These are phyloP conservation scores for Colletotrichum gigasporum DNA, from an alignment of 2,329 filamentous ascomycete species.

Conservation along the genomic window DNA sequence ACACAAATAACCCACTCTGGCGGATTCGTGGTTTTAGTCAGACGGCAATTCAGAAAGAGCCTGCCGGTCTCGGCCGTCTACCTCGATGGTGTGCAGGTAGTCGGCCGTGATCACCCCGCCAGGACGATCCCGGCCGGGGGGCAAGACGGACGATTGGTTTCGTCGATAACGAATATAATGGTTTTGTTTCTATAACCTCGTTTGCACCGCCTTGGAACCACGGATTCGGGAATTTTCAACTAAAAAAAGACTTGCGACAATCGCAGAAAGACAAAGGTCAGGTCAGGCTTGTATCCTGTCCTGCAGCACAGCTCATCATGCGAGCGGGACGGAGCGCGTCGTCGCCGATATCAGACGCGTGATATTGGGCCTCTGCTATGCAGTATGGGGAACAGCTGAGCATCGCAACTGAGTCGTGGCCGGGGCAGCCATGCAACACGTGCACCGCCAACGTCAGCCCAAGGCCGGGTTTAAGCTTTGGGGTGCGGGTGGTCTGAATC, in stretches of 20 bases:
- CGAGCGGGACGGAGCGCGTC: constrained; percentile 3
- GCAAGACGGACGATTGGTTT: background rate
- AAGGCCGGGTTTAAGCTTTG: background rate
- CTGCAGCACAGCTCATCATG: background rate
- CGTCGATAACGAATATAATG: background rate
- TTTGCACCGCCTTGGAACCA: background rate
- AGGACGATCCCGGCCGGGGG: background rate
- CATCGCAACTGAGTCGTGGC: background rate
- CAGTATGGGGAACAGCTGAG: too few relatives aligned
- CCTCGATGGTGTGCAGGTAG: background rate
- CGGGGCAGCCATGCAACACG: background rate
- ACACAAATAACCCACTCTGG: background rate
- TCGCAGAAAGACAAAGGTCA: background rate
- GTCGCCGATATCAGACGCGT: background rate
- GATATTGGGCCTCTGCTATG: background rate
- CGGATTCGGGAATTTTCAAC: background rate
- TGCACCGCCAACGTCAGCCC: background rate
- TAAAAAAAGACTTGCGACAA: background rate
- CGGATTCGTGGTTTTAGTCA: background rate
- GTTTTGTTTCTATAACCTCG: background rate
- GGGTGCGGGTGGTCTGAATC: background rate
- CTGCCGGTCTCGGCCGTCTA: background rate
- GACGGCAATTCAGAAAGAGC: background rate
- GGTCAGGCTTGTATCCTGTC: too few relatives aligned
- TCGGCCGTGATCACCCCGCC: background rate